Percentiles rank a stretch among this genome's conserved stretches.
phyloP scores from a whole-genome alignment of 2,329 filamentous ascomycete species.

The Cordyceps militaris region DNA sequence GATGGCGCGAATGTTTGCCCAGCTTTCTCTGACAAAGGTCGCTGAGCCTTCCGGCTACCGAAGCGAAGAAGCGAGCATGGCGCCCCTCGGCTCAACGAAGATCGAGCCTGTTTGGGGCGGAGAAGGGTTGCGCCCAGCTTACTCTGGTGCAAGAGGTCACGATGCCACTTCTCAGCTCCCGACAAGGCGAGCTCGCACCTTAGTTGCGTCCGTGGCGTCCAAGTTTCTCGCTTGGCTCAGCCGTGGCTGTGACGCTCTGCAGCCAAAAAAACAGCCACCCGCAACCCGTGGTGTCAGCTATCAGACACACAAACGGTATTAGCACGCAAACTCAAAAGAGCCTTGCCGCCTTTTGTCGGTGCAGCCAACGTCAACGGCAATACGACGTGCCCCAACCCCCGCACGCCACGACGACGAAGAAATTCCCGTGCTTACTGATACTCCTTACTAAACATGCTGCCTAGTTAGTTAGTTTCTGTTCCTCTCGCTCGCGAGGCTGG shows the following conservation, averaged over 20 bases:
- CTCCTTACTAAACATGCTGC: too few relatives aligned
- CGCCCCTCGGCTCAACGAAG: not conserved
- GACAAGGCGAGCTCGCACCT: not conserved
- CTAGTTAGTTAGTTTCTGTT: too few relatives aligned
- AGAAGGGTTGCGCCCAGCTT: not conserved
- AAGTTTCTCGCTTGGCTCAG: not conserved
- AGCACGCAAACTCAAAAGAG: conserved; percentile 7
- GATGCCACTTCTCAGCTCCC: not conserved
- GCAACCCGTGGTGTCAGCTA: not conserved
- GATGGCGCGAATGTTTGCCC: not conserved
- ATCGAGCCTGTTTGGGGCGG: not conserved
- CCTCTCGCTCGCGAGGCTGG: not conserved
- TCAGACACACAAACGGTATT: not conserved
- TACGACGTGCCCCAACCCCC: too few relatives aligned
- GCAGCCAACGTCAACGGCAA: too few relatives aligned
- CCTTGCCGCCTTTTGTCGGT: not conserved
- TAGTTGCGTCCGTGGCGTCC: too few relatives aligned
- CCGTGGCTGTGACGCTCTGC: too few relatives aligned
- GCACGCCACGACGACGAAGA: too few relatives aligned
- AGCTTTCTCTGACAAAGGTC: not conserved
- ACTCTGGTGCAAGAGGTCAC: not conserved
- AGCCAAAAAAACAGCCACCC: not conserved
- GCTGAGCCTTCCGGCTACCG: conserved; percentile 4
- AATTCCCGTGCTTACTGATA: too few relatives aligned
- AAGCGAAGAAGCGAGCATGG: not conserved